Evolutionary conservation across 2,329 filamentous ascomycete species (phyloP), one percentile per base, ranked within the genome.

Genomic region (Penicillium sp.): DNA sequence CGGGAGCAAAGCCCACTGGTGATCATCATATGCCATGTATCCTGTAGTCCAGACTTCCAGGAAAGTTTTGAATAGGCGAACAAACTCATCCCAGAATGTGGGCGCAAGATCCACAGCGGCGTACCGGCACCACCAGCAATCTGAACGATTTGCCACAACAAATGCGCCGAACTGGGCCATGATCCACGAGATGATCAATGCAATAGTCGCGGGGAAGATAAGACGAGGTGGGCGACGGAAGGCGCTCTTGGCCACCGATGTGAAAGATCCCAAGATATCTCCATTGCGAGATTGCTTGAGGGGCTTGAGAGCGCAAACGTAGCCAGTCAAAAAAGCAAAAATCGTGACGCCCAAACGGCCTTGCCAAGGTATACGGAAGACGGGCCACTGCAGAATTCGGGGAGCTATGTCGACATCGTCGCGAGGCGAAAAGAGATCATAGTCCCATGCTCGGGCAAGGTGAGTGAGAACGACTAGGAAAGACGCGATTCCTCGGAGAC

Each of bases 241-340:
- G 36, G 80, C 80, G 52, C 79, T 81, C 60, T 81, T 81, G 32
- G 78, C 78, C 38, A 83, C 69, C 22, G 79, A 75, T 43, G 74
- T 72, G 52, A 83, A 74, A 4, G 80, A 73, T 6, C 71, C 78
- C 10, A 74, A 62, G 21, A 67, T 58, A 56, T 82, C 77, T 38
- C 77, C 76, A 10, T 77, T 73, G 22, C 79, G 77, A 24, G 78
- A 76, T 43, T 79, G 77, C 64, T 79, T 80, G 14, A 83, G 68
- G 1, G 81, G 81, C 64, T 83, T 83, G 54, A 83, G 72, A 24
- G 80, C 80, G 65, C 80, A 83, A 18, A 83, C 81, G 58, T 82
- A 83, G 53, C 81, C 81, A 2, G 81, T 83, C 52, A 83, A 70
- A 59, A 83, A 81, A 47, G 80, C 79, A 61, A 83, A 83, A 65